A percentile compares a stretch with the other conserved stretches of the same genome.
These are phyloP conservation scores for Globisporangium acanthophoron DNA, from an alignment of 352 stramenopile genomes.

Conservation along the genomic window DNA sequence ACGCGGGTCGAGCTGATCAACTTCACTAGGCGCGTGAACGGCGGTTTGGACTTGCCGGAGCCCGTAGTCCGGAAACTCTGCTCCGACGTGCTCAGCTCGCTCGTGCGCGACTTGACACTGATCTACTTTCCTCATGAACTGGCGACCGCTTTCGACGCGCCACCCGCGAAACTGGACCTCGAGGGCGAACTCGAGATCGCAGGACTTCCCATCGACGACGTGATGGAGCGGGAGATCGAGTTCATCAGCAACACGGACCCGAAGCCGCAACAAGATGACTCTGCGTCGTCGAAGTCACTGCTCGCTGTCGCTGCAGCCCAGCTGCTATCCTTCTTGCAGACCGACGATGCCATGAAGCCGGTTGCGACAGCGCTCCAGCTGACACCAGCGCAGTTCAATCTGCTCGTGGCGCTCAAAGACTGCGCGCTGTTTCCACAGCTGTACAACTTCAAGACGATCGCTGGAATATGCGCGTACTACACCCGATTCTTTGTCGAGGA, in stretches of 20 bases:
- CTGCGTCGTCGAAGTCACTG: conserved; percentile 11
- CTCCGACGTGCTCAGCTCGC: conserved; percentile 51
- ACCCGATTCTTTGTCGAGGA: conserved; percentile 43
- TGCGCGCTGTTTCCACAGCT: conserved; percentile 34
- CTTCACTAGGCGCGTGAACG: conserved; percentile 57
- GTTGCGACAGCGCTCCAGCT: conserved; percentile 46
- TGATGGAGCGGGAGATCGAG: conserved; percentile 51
- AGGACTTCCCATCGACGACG: conserved; percentile 44
- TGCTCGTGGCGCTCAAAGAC: conserved; percentile 52
- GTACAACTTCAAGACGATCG: conserved; percentile 43
- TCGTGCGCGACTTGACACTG: conserved; percentile 53
- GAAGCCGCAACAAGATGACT: conserved; percentile 2
- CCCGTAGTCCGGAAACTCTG: conserved; percentile 66
- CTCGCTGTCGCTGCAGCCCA: conserved; percentile 30
- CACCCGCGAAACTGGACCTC: conserved; percentile 53
- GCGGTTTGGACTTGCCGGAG: conserved; percentile 66
- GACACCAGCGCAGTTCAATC: conserved; percentile 51
- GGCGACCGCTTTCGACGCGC: conserved; percentile 43
- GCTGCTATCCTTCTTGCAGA: conserved; percentile 30
- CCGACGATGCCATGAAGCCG: conserved; percentile 39
- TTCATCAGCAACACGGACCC: conserved; percentile 9
- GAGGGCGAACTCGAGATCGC: conserved; percentile 49
- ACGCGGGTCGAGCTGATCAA: conserved; percentile 63
- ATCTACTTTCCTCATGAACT: conserved; percentile 67
- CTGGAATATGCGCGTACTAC: conserved; percentile 60